Base-by-base conservation (phyloP, 345 rosid species). In the Syzygium aromaticum region DNA sequence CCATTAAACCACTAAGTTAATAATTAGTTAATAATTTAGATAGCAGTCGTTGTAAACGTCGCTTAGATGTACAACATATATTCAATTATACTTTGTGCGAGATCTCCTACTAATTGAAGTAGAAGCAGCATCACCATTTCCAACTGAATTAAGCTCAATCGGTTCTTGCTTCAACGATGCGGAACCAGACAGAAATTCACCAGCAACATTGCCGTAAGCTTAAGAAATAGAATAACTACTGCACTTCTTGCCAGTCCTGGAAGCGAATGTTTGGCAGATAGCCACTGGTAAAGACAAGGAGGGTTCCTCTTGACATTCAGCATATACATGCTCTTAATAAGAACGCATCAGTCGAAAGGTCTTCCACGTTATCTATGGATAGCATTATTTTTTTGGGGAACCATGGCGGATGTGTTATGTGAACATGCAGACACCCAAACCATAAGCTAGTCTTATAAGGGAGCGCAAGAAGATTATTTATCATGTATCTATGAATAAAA, bases 31-130 rank as follows among this genome's bases (percentile, higher is more conserved):
- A 61, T 61, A n/a, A 17, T 61, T 52, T 52, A 52, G 16, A 52
- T 52, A 52, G 17, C 54, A 52, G 19, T 52, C 54, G 19, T 52
- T 52, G 54, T 52, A 52, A 52, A 52, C 54, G 17, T 6, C 17
- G 54, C 19, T 61, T 43, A 43, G 46, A 43, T 7, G 46, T 43
- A 5, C 46, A 43, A 43, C 46, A 43, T 43, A 43, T 43, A 43
- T 43, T 43, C 46, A 43, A 43, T 43, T 43, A 43, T 43, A 43
- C 46, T 43, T 43, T 1, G 46, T 4, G n/a, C n/a, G 7, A 43
- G 46, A 43, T 84, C 90, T 51, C 88, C 93, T 94, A 89, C 90
- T 90, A 84, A 88, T 23, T 90, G 95, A 96, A 88, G 97, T 94
- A 85, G 87, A 84, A 88, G 88, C 85, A 10, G 90, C 89, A 90